Percentiles rank a stretch among this genome's conserved stretches.
These are phyloP conservation scores for Arthroderma uncinatum DNA, from an alignment of 2,329 filamentous ascomycete genomes.

Conservation along the genomic window DNA sequence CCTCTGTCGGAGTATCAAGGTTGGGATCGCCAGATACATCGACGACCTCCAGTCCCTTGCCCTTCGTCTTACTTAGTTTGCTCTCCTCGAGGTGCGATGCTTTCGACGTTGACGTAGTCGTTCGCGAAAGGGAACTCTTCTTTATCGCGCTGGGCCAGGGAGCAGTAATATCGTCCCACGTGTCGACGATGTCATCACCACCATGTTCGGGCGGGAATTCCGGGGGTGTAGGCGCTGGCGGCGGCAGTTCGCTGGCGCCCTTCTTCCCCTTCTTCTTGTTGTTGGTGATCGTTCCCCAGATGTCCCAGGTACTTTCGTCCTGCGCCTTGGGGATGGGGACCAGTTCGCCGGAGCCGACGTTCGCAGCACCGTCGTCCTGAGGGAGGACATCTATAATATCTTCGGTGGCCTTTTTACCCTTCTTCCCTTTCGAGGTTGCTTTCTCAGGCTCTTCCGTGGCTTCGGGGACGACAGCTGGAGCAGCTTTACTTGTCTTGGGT, in stretches of 20 bases:
- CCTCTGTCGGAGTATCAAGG: slow-evolving; percentile 28
- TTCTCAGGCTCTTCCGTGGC: not conserved
- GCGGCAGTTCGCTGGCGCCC: slow-evolving; percentile 34
- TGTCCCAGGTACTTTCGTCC: slow-evolving; percentile 19
- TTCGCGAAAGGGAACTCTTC: slow-evolving; percentile 28
- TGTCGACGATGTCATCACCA: slow-evolving; percentile 21
- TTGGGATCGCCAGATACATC: slow-evolving; percentile 21
- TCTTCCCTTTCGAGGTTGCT: not conserved
- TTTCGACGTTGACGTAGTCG: slow-evolving; percentile 16
- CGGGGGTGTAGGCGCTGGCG: slow-evolving; percentile 39
- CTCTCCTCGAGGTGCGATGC: slow-evolving; percentile 19
- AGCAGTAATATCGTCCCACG: slow-evolving; percentile 29
- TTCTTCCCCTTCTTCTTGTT: slow-evolving; percentile 44
- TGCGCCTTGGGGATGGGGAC: slow-evolving; percentile 8
- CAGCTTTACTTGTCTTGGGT: slow-evolving; percentile 3
- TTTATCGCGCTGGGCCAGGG: slow-evolving; percentile 29
- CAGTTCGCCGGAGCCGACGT: slow-evolving; percentile 12
- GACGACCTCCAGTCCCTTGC: slow-evolving; percentile 19
- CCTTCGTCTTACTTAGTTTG: slow-evolving; percentile 22
- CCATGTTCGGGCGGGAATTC: slow-evolving; percentile 22
- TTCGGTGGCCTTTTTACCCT: not conserved
- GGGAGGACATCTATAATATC: not conserved
- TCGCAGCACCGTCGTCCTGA: slow-evolving; percentile 22
- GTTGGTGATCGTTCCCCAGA: slow-evolving; percentile 30
- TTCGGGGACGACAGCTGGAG: not conserved